These are phyloP conservation scores for Aspergillus ostianus DNA, from an alignment of 495 filamentous ascomycete genomes.

Conservation along the genomic window DNA sequence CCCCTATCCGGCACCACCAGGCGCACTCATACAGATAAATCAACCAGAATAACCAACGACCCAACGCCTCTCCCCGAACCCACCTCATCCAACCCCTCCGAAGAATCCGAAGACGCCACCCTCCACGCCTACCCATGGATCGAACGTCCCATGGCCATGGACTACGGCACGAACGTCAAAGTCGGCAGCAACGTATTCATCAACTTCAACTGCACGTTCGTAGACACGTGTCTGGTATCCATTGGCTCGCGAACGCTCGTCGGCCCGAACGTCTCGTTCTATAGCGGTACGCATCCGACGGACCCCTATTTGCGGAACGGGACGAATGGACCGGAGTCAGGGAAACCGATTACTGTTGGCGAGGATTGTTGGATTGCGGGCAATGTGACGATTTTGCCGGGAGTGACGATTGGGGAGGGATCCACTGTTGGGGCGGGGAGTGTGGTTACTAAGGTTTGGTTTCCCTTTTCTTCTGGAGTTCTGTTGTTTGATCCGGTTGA, in stretches of 20 bases:
- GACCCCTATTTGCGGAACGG: constrained; percentile 66
- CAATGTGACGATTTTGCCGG: constrained; percentile 63
- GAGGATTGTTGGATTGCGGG: constrained; percentile 85
- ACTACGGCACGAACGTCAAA: constrained; percentile 8
- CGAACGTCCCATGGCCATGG: constrained; percentile 8
- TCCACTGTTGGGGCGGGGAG: constrained; percentile 41
- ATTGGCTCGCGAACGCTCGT: constrained; percentile 72
- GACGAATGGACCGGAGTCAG: constrained; percentile 64
- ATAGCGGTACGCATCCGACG: constrained; percentile 54
- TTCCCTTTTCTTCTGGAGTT: not conserved
- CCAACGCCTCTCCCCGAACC: constrained; percentile 1
- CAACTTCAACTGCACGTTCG: constrained; percentile 43
- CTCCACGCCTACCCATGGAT: constrained; percentile 8
- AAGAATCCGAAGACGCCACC: constrained; percentile 7
- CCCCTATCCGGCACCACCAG: too few relatives aligned
- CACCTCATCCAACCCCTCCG: not conserved
- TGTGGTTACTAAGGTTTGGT: constrained; percentile 39
- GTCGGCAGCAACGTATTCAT: constrained; percentile 8
- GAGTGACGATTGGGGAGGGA: constrained; percentile 57
- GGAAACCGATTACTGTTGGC: constrained; percentile 65
- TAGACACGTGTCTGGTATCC: constrained; percentile 72
- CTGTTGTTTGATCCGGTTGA: not conserved
- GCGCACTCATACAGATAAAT: too few relatives aligned
- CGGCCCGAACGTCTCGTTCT: constrained; percentile 68
- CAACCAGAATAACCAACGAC: constrained; percentile 12